Evolutionary conservation across 2,329 filamentous ascomycete species (phyloP).

Genomic region (Aspergillus bombycis): DNA sequence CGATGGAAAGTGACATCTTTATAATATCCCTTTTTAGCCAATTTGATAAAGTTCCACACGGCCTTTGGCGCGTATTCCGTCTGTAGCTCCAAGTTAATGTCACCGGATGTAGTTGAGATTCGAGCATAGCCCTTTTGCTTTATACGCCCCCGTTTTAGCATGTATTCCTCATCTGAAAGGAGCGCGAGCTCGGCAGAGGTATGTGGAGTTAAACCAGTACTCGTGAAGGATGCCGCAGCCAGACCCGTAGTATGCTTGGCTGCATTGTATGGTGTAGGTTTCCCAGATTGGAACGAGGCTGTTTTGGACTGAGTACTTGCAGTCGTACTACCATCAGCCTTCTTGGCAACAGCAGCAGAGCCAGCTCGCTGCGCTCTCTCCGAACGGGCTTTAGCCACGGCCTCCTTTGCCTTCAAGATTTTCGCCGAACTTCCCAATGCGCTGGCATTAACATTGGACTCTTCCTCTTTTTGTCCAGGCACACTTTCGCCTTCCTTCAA

Average conservation of each 20-base stretch:
- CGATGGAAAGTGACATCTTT: constrained; percentile 82
- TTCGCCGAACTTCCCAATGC: constrained; percentile 80
- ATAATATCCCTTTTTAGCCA: constrained; percentile 91
- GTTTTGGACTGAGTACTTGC: constrained; percentile 24
- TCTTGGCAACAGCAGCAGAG: constrained; percentile 51
- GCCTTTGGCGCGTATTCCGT: constrained; percentile 89
- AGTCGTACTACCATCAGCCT: constrained; percentile 21
- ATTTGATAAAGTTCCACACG: constrained; percentile 93
- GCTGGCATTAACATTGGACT: constrained; percentile 70
- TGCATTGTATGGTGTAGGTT: constrained; percentile 71
- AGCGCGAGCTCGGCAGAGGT: constrained; percentile 85
- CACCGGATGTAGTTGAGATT: constrained; percentile 82
- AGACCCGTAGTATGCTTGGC: constrained; percentile 87
- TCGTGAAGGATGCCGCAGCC: constrained; percentile 92
- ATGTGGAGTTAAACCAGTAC: constrained; percentile 88
- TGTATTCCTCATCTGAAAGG: constrained; percentile 92
- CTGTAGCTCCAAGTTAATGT: constrained; percentile 84
- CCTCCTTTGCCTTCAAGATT: constrained; percentile 87
- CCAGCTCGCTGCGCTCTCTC: constrained; percentile 65
- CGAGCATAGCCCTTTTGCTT: constrained; percentile 90
- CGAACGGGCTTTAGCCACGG: constrained; percentile 84
- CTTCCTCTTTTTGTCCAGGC: constrained; percentile 60
- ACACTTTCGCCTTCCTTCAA: constrained; percentile 78
- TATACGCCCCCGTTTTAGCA: constrained; percentile 86
- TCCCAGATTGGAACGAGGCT: constrained; percentile 32